phyloP scores from a whole-genome alignment of 2,329 filamentous ascomycete species.

The Colletotrichum theobromicola region DNA sequence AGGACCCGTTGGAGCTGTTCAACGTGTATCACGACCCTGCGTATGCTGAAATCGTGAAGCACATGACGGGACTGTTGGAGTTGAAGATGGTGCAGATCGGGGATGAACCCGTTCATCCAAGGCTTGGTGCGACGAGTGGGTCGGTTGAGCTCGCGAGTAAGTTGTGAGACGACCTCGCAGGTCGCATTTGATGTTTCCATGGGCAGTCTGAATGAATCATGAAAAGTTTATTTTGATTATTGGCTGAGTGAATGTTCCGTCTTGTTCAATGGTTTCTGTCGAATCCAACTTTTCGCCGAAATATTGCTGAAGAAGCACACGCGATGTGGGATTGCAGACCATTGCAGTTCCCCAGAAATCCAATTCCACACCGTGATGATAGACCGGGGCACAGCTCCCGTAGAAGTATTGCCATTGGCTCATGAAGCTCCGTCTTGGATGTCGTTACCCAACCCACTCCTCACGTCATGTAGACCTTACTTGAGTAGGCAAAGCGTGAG shows the following conservation, averaged over 20 bases:
- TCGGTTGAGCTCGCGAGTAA: not conserved
- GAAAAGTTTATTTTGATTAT: not conserved
- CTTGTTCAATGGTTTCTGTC: not conserved
- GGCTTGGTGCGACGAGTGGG: not conserved
- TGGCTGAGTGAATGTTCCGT: not conserved
- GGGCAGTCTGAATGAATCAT: not conserved
- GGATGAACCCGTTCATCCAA: conserved; percentile 43
- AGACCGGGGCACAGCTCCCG: not conserved
- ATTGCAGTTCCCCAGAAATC: not conserved
- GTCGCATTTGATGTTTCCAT: not conserved
- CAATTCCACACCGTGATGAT: not conserved
- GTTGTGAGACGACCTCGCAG: not conserved
- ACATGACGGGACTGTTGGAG: conserved; percentile 48
- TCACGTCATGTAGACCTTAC: conserved; percentile 7
- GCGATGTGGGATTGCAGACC: not conserved
- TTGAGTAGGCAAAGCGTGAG: not conserved
- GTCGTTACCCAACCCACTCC: conserved; percentile 14
- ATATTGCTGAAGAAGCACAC: not conserved
- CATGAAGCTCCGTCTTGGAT: not conserved
- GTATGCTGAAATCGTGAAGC: conserved; percentile 40
- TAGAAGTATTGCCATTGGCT: not conserved
- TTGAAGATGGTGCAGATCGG: conserved; percentile 58
- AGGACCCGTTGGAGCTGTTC: conserved; percentile 56
- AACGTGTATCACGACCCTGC: conserved; percentile 45
- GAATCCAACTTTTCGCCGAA: not conserved